Percentiles rank a stretch among this genome's conserved stretches.
Evolutionary conservation across 83 land plant genomes (phyloP).

Genomic region (Isoetes engelmannii): DNA sequence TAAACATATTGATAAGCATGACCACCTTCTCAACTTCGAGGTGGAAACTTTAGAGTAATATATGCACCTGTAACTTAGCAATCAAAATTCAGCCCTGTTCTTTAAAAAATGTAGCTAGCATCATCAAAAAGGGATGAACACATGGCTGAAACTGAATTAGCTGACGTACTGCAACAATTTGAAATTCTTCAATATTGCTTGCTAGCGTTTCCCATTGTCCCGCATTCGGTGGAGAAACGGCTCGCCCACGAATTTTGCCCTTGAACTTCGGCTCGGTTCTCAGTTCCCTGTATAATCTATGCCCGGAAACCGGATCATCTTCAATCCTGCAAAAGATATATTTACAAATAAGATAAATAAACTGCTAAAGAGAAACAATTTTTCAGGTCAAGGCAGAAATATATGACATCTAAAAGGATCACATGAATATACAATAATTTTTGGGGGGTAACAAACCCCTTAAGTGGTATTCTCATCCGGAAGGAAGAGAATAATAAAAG

Average conservation of each 20-base stretch:
- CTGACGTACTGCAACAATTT: conserved; percentile 66
- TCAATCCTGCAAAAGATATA: conserved; percentile 65
- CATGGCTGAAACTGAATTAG: no score
- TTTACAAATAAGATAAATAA: background rate
- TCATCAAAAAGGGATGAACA: no score
- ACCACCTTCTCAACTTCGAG: background rate
- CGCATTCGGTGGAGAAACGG: conserved; percentile 39
- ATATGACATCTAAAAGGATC: no score
- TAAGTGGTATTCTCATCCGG: no score
- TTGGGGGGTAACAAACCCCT: no score
- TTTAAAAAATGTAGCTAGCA: background rate
- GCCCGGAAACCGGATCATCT: conserved; percentile 78
- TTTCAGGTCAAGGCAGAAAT: no score
- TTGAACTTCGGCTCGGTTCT: conserved; percentile 52
- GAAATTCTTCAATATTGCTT: conserved; percentile 88
- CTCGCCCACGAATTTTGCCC: conserved; percentile 43
- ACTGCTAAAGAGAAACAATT: no score
- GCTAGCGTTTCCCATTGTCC: conserved; percentile 93
- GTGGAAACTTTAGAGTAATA: background rate
- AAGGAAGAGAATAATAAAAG: no score
- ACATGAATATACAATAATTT: no score
- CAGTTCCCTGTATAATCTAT: conserved; percentile 80
- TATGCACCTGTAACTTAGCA: background rate
- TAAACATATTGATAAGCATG: background rate
- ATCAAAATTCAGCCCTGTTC: background rate